These are phyloP conservation scores for Globisporangium cystogenes DNA, from an alignment of 352 stramenopile species.

Conservation along the genomic window DNA sequence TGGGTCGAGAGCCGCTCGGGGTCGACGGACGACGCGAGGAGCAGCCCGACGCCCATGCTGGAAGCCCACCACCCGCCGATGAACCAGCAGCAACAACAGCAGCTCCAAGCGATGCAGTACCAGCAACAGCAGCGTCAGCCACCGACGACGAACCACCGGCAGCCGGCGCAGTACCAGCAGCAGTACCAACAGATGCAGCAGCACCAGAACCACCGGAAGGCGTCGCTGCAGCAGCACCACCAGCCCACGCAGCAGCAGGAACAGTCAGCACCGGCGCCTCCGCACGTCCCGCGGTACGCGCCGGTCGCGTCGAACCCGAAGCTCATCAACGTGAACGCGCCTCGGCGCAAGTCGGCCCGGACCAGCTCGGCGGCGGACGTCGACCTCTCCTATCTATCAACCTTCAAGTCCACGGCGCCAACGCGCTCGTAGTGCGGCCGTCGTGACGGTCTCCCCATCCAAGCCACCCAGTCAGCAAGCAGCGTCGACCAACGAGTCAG, in stretches of 20 bases:
- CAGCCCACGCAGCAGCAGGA: background rate
- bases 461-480: too few species aligned
- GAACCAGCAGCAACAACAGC: background rate
- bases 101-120: background rate
- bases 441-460: too few species aligned
- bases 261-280: background rate
- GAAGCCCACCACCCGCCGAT: conserved; percentile 1
- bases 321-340: conserved; percentile 11
- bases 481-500: too few species aligned
- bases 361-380: background rate
- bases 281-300: background rate
- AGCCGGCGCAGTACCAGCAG: background rate
- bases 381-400: conserved; percentile 14
- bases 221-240: too few species aligned
- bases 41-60: conserved; percentile 8
- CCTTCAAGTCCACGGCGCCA: conserved; percentile 7
- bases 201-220: background rate
- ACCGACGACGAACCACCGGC: background rate
- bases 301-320: conserved; percentile 1
- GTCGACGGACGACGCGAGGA: background rate
- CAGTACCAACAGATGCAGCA: background rate
- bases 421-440: background rate
- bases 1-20: conserved; percentile 4
- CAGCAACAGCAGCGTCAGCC: background rate
- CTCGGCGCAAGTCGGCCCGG: conserved; percentile 2